Evolutionary conservation across 164 flowering plant species (phyloP).

Genomic region (Echeveria elegans): DNA sequence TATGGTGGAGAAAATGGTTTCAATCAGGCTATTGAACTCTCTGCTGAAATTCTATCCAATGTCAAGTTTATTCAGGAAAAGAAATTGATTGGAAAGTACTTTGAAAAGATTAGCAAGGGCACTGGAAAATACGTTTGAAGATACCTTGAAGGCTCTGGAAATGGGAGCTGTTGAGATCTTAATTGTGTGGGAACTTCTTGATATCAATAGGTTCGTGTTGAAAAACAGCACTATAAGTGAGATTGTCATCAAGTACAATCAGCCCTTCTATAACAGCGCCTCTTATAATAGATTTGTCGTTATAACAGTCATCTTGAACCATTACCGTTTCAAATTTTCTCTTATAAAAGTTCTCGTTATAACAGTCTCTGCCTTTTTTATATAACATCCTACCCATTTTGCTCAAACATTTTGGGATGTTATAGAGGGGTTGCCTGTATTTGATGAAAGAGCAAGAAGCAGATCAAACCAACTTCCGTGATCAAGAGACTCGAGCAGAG

Average conservation of each 20-base stretch:
- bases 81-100: conserved; percentile 7
- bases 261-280: too few species aligned
- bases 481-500: conserved; percentile 10
- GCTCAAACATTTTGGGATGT: too few species aligned
- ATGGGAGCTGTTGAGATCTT: conserved; percentile 11
- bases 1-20: conserved; percentile 5
- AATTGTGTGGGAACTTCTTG: conserved; percentile 12
- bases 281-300: too few species aligned
- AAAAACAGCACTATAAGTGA: conserved; percentile 9
- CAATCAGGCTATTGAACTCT: conserved; percentile 7
- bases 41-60: conserved; percentile 6
- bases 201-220: conserved; percentile 7
- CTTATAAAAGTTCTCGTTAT: too few species aligned
- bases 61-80: conserved; percentile 9
- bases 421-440: too few species aligned
- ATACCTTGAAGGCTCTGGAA: neutral
- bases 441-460: conserved; percentile 10
- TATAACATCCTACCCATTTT: too few species aligned
- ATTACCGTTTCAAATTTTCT: too few species aligned
- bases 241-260: conserved; percentile 10
- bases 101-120: conserved; percentile 4
- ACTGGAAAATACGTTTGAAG: neutral
- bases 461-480: conserved; percentile 13
- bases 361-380: too few species aligned
- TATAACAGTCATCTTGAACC: too few species aligned